Conservation (phyloP, 495 filamentous ascomycete genomes). For the Tuber calosporum region DNA sequence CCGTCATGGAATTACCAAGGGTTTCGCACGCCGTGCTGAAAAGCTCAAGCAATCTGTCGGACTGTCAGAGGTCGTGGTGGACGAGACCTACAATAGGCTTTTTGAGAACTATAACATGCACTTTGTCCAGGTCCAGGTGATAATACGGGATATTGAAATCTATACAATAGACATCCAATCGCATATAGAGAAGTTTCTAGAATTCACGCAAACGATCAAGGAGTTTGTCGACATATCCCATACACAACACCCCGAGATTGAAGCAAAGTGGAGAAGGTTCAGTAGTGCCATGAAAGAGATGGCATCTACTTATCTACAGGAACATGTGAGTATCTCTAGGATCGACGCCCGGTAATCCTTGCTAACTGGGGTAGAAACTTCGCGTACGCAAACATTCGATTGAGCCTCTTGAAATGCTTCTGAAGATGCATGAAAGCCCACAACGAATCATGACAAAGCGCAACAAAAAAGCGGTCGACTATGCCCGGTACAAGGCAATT, state of each 20-base stretch:
- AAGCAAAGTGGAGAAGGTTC: conserved; percentile 84
- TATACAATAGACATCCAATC: conserved; percentile 66
- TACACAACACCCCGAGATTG: conserved; percentile 66
- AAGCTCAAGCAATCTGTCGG: conserved; percentile 65
- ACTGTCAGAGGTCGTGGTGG: conserved; percentile 60
- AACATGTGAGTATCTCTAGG: conserved; percentile 62
- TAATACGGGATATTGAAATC: conserved; percentile 79
- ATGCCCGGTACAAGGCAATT: conserved; percentile 66
- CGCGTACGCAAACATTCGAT: conserved; percentile 74
- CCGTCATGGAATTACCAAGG: conserved; percentile 70
- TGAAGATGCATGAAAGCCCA: conserved; percentile 72
- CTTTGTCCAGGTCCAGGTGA: conserved; percentile 79
- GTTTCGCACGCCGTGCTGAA: conserved; percentile 77
- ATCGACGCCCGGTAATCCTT: conserved; percentile 10
- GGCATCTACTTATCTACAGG: conserved; percentile 64
- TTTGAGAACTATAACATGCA: conserved; percentile 58
- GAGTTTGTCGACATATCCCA: conserved; percentile 53
- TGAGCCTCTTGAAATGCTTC: conserved; percentile 73
- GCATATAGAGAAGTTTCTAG: conserved; percentile 62
- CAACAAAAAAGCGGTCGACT: conserved; percentile 80
- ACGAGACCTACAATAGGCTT: conserved; percentile 67
- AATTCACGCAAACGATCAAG: conserved; percentile 34
- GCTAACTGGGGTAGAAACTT: conserved; percentile 51
- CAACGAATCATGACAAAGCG: conserved; percentile 84
- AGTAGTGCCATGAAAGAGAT: conserved; percentile 75